Evolutionary conservation across 345 rosid genomes (phyloP), one percentile per base, ranked within the genome.

Genomic region (Sisymbrium irio): DNA sequence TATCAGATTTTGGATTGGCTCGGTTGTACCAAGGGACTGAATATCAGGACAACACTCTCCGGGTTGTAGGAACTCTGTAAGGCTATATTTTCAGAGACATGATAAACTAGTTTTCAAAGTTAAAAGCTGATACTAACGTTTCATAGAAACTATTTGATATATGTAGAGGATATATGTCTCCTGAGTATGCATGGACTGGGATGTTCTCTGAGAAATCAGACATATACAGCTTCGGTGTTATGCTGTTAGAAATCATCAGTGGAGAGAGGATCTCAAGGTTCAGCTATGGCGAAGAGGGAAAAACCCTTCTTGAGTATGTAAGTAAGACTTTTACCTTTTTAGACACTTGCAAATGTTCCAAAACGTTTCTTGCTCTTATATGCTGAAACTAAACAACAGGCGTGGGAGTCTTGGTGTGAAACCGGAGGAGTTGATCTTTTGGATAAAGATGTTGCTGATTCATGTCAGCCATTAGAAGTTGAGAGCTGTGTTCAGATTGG

Each of bases 141-240:
- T 45, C 51, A 17, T 45, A 47, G n/a, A n/a, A n/a, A 47, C 28
- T 20, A 49, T 11, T 49, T 49, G 30, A 49, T 49, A 7, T 33
- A 6, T 49, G 54, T 28, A 49, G 55, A 49, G 55, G 55, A 20
- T 49, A 49, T 20, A 49, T 49, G 30, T 49, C 55, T 49, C 55
- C 55, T 20, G 55, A 49, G 30, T 49, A 49, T 49, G 55, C 55
- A 49, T 49, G 55, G 55, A 49, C 55, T 19, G 55, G 55, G 13
- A 51, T 76, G 13, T 85, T 82, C 71, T 82, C 84, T 1, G 77
- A 76, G 37, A 85, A 85, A 54, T 83, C 87, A 0, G 85, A 83
- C 28, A 76, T 85, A 1, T 83, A 82, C 19, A 80, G 84, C 75
- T 83, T 82, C 2, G 85, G 83, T 11, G 86, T 83, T 25, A 9